Percentiles rank a stretch among this genome's conserved stretches.
Conservation (phyloP, 805 yeast species). For the Saccharomyces eubayanus region DNA sequence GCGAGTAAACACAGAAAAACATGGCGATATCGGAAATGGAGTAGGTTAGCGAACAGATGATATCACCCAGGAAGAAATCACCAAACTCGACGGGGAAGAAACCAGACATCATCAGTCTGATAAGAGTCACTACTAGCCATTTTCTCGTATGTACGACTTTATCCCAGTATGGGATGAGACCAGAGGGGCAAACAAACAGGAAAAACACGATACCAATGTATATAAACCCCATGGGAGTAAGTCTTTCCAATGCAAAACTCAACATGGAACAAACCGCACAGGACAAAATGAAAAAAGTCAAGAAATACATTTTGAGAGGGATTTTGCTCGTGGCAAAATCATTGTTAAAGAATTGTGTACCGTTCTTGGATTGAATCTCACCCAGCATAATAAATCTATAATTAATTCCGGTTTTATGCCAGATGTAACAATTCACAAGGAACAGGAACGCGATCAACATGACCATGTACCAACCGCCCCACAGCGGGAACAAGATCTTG, state of each 20-base stretch:
- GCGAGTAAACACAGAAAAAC: slow-evolving; percentile 70
- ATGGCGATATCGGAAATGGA: slow-evolving; percentile 77
- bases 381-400: slow-evolving; percentile 74
- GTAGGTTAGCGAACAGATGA: slow-evolving; percentile 81
- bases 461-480: slow-evolving; percentile 82
- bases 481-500: slow-evolving; percentile 62
- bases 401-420: slow-evolving; percentile 71
- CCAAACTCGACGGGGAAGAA: slow-evolving; percentile 90
- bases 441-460: slow-evolving; percentile 55
- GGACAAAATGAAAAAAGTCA: slow-evolving; percentile 49
- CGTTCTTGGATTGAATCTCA: slow-evolving; percentile 68
- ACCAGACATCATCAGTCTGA: slow-evolving; percentile 74
- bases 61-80: slow-evolving; percentile 90
- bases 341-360: slow-evolving; percentile 29
- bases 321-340: slow-evolving; percentile 32
- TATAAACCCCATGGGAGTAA: slow-evolving; percentile 74
- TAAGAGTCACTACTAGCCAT: slow-evolving; percentile 66
- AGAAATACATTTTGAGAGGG: slow-evolving; percentile 46
- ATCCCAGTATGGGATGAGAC: slow-evolving; percentile 27
- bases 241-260: slow-evolving; percentile 59
- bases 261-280: slow-evolving; percentile 64
- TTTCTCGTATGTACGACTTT: slow-evolving; percentile 48
- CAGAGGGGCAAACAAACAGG: slow-evolving; percentile 50
- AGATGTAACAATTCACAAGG: slow-evolving; percentile 59
- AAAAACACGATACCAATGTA: slow-evolving; percentile 39